A percentile compares a stretch with the other conserved stretches of the same genome.
These are phyloP conservation scores for Hymenoscyphus linearis DNA, from an alignment of 2,329 filamentous ascomycete species.

Conservation along the genomic window DNA sequence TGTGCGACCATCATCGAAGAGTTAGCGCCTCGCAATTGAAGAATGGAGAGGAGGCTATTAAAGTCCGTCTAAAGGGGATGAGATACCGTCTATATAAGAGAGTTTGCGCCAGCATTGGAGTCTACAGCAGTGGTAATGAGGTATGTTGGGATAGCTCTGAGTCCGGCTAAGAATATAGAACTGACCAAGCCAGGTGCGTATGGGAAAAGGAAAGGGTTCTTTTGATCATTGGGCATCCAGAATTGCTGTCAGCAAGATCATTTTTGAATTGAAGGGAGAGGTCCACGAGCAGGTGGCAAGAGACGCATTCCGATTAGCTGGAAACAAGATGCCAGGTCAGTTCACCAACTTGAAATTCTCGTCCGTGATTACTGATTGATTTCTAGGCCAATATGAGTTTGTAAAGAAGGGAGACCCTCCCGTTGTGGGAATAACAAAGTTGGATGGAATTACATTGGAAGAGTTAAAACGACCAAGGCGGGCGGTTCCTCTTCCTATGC, in stretches of 20 bases:
- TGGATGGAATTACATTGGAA: slow-evolving; percentile 76
- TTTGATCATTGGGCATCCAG: slow-evolving; percentile 96
- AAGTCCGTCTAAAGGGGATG: slow-evolving; percentile 78
- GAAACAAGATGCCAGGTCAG: slow-evolving; percentile 88
- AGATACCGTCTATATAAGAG: slow-evolving; percentile 91
- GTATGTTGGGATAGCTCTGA: slow-evolving; percentile 37
- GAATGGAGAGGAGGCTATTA: slow-evolving; percentile 91
- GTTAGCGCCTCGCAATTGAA: slow-evolving; percentile 83
- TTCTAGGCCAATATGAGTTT: slow-evolving; percentile 76
- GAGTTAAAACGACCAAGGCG: slow-evolving; percentile 76
- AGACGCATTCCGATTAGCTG: slow-evolving; percentile 90
- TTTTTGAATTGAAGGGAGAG: slow-evolving; percentile 88
- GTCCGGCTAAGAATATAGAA: background rate
- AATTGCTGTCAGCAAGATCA: slow-evolving; percentile 82
- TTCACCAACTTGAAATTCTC: slow-evolving; percentile 13
- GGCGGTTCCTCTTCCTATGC: slow-evolving; percentile 26
- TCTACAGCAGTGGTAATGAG: slow-evolving; percentile 94
- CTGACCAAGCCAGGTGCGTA: slow-evolving; percentile 60
- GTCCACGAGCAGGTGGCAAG: slow-evolving; percentile 91
- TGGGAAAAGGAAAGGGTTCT: slow-evolving; percentile 97
- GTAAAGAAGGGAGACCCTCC: slow-evolving; percentile 87
- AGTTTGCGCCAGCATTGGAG: slow-evolving; percentile 86
- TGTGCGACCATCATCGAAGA: slow-evolving; percentile 88
- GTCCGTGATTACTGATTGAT: slow-evolving; percentile 22
- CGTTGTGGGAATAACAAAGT: slow-evolving; percentile 87